These are phyloP conservation scores for Fusarium dimerum DNA, from an alignment of 2,329 filamentous ascomycete genomes.

Conservation along the genomic window DNA sequence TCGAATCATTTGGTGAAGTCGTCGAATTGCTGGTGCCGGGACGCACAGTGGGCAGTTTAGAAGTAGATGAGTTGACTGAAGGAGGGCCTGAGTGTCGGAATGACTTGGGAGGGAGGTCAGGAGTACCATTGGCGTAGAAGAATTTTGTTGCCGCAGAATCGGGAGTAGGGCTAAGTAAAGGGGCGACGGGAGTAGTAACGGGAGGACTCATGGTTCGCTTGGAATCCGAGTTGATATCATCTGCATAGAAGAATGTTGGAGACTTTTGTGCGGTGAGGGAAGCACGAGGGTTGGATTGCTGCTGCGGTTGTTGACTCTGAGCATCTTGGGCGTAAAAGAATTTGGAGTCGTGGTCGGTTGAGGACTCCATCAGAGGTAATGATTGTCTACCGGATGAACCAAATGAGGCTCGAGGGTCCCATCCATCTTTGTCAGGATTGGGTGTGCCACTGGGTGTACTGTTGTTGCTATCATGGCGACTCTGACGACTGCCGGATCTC, in stretches of 20 bases:
- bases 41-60: constrained; percentile 44
- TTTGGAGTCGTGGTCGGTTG: constrained; percentile 49
- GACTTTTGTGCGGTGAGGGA: constrained; percentile 47
- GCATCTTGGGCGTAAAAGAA: constrained; percentile 93
- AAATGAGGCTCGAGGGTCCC: constrained; percentile 43
- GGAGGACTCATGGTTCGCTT: constrained; percentile 37
- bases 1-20: constrained; percentile 16
- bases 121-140: constrained; percentile 71
- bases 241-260: constrained; percentile 60
- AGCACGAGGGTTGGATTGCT: constrained; percentile 37
- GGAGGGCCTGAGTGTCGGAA: constrained; percentile 41
- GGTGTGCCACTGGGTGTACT: constrained; percentile 67
- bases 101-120: constrained; percentile 45
- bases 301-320: constrained; percentile 44
- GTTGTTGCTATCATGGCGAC: constrained; percentile 67
- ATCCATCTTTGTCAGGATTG: constrained; percentile 46
- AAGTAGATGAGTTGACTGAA: constrained; percentile 48
- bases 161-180: constrained; percentile 36
- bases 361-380: constrained; percentile 24
- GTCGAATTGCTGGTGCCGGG: constrained; percentile 36
- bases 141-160: constrained; percentile 61
- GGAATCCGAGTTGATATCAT: constrained; percentile 45
- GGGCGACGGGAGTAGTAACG: constrained; percentile 32
- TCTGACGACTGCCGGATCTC: constrained; percentile 72
- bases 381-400: constrained; percentile 28